These are phyloP conservation scores for Tolypocladium pustulatum DNA, from an alignment of 2,329 filamentous ascomycete genomes.

Conservation along the genomic window DNA sequence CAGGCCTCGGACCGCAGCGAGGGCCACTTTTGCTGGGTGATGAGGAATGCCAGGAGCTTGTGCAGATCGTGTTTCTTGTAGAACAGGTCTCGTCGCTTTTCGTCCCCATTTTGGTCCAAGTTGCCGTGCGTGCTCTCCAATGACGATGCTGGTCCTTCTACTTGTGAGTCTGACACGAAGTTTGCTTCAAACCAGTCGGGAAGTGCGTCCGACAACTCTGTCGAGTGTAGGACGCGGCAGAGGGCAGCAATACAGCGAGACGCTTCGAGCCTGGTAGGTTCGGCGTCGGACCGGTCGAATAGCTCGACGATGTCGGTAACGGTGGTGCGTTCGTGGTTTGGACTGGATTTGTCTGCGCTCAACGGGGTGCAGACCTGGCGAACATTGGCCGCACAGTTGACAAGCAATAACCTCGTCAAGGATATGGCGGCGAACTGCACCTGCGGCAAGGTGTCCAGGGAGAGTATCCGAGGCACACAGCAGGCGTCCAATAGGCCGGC, in stretches of 20 bases:
- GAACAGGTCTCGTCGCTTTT: constrained; percentile 23
- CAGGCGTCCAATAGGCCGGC: constrained; percentile 33
- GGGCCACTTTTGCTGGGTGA: constrained; percentile 48
- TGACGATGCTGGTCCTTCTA: constrained; percentile 8
- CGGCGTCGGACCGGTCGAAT: constrained; percentile 26
- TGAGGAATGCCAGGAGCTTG: constrained; percentile 37
- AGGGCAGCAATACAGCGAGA: constrained; percentile 41
- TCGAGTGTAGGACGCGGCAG: constrained; percentile 44
- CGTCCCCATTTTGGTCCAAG: neutral
- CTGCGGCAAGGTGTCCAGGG: constrained; percentile 38
- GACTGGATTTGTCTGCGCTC: constrained; percentile 17
- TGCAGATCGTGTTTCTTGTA: constrained; percentile 34
- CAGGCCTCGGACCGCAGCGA: constrained; percentile 49
- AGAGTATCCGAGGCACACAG: constrained; percentile 44
- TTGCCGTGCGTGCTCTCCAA: constrained; percentile 10
- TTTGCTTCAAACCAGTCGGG: constrained; percentile 17
- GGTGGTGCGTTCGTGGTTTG: constrained; percentile 16
- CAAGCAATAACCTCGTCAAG: constrained; percentile 44
- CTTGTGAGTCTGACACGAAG: neutral
- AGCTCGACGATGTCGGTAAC: constrained; percentile 26
- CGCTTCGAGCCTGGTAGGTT: constrained; percentile 49
- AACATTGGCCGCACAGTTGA: constrained; percentile 42
- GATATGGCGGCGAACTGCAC: constrained; percentile 51
- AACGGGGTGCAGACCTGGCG: constrained; percentile 33
- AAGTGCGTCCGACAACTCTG: constrained; percentile 16